A percentile compares a stretch with the other conserved stretches of the same genome.
phyloP scores from a whole-genome alignment of 1,284 basidiomycete genomes.

The Ceratobasidium sp. region DNA sequence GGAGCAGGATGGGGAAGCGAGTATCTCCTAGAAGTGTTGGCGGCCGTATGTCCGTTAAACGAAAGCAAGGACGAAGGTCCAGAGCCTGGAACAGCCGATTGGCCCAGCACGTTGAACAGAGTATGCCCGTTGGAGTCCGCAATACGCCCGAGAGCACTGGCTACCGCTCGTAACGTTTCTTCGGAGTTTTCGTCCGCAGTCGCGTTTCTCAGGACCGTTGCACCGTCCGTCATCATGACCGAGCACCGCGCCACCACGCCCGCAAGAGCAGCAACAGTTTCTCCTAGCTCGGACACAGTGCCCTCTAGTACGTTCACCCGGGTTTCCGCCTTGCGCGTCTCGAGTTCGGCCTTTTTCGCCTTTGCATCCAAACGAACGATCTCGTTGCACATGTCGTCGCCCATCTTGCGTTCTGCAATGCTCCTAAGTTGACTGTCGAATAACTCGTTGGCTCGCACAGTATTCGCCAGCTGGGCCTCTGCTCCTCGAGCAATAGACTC shows the following conservation, averaged over 20 bases:
- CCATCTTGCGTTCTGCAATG: constrained; percentile 81
- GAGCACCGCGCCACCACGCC: constrained; percentile 86
- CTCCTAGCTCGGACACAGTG: constrained; percentile 74
- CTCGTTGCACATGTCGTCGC: constrained; percentile 79
- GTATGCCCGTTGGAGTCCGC: constrained; percentile 76
- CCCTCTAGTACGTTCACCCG: constrained; percentile 76
- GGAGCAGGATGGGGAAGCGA: constrained; percentile 30
- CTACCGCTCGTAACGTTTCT: constrained; percentile 62
- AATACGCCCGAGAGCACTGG: constrained; percentile 66
- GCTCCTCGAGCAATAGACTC: constrained; percentile 74
- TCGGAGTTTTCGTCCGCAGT: constrained; percentile 54
- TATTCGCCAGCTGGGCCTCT: constrained; percentile 72
- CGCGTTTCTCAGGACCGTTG: constrained; percentile 66
- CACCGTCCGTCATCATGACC: constrained; percentile 77
- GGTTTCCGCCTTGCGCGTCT: constrained; percentile 75
- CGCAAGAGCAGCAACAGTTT: constrained; percentile 75
- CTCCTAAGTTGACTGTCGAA: constrained; percentile 87
- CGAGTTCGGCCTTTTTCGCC: constrained; percentile 78
- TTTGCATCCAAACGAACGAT: constrained; percentile 80
- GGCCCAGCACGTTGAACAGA: constrained; percentile 74
- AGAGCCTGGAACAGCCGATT: constrained; percentile 70
- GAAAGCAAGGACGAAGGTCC: constrained; percentile 62
- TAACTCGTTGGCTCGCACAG: constrained; percentile 81
- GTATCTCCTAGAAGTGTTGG: constrained; percentile 35
- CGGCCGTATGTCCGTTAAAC: constrained; percentile 47